phyloP scores from a whole-genome alignment of 1,139 yeast genomes.

The Geotrichum australiense region DNA sequence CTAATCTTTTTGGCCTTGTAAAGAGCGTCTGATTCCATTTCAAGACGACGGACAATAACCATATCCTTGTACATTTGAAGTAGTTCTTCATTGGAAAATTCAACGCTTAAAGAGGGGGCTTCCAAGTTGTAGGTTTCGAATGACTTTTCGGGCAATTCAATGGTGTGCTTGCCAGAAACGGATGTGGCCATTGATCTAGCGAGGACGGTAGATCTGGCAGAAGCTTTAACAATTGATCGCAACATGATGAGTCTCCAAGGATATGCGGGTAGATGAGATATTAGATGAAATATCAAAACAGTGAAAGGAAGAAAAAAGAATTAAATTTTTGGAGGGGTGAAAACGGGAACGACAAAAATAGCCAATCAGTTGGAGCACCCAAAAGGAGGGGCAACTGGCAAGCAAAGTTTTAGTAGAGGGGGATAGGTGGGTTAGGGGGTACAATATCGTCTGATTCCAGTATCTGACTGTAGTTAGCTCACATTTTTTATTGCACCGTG shows the following conservation, averaged over 20 bases:
- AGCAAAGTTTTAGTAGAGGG: no score
- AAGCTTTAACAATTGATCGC: conserved; percentile 9
- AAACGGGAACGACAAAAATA: neutral
- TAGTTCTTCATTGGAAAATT: conserved; percentile 71
- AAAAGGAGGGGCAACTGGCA: conserved; percentile 8
- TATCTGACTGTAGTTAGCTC: no score
- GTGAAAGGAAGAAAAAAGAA: neutral
- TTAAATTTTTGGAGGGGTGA: neutral
- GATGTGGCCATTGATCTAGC: conserved; percentile 15
- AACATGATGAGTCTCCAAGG: conserved; percentile 11
- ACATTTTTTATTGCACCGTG: no score
- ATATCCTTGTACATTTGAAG: conserved; percentile 95
- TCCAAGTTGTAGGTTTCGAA: conserved; percentile 80
- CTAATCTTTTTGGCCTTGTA: conserved; percentile 97
- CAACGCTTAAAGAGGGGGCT: conserved; percentile 59
- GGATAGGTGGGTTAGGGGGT: no score
- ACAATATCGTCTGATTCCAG: no score
- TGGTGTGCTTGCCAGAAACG: conserved; percentile 20
- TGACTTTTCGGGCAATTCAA: conserved; percentile 66
- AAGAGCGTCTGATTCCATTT: conserved; percentile 96
- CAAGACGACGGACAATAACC: conserved; percentile 91
- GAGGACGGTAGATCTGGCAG: neutral
- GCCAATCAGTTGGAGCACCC: neutral
- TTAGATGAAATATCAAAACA: neutral
- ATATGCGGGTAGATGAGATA: neutral